Evolutionary conservation across 805 yeast genomes (phyloP).

Genomic region (Ogataea paradorogensis): DNA sequence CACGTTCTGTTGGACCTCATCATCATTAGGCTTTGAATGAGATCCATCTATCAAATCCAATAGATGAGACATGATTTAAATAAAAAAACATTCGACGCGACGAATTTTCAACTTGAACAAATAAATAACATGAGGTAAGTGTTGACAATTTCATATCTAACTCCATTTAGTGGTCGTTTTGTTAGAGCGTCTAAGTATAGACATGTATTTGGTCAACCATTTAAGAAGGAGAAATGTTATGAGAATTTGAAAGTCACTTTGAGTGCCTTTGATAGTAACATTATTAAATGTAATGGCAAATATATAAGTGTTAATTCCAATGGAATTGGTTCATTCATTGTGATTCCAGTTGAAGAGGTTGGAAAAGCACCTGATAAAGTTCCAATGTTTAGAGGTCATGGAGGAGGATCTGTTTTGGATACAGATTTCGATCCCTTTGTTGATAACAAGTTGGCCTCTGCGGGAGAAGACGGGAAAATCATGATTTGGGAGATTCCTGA

Average conservation of each 20-base stretch:
- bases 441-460: conserved; percentile 67
- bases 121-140: conserved; percentile 23
- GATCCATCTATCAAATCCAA: conserved; percentile 27
- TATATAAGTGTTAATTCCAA: conserved; percentile 82
- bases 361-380: conserved; percentile 94
- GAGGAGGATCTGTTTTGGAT: conserved; percentile 92
- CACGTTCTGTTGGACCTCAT: conserved; percentile 34
- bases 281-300: conserved; percentile 82
- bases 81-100: conserved; percentile 7
- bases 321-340: conserved; percentile 98
- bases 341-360: conserved; percentile 78
- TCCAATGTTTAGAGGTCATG: conserved; percentile 93
- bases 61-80: conserved; percentile 5
- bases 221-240: conserved; percentile 65
- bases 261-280: conserved; percentile 95
- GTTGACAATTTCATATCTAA: conserved; percentile 4
- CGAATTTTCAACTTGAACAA: background rate
- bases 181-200: conserved; percentile 97
- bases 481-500: conserved; percentile 87
- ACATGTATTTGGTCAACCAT: conserved; percentile 91
- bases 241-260: conserved; percentile 77
- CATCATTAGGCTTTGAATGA: conserved; percentile 32
- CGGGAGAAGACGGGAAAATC: conserved; percentile 78
- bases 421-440: conserved; percentile 95
- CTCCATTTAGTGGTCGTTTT: conserved; percentile 61